A percentile compares a stretch with the other conserved stretches of the same genome.
Evolutionary conservation across 352 stramenopile species (phyloP).

Genomic region (Globisporangium polare): DNA sequence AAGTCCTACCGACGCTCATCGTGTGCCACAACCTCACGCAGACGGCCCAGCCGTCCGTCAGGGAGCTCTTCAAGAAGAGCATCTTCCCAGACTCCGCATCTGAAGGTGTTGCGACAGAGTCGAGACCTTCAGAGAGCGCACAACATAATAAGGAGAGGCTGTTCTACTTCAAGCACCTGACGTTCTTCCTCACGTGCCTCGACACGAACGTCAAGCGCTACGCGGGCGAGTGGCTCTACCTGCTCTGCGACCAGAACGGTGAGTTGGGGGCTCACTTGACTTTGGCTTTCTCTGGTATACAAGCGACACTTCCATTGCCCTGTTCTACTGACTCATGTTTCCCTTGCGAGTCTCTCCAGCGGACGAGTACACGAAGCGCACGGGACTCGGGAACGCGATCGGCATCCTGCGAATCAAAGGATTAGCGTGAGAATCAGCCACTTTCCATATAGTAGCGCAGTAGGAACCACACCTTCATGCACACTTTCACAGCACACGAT

Average conservation of each 20-base stretch:
- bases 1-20: conserved; percentile 55
- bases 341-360: too few species aligned
- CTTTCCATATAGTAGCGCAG: background rate
- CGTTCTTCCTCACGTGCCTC: conserved; percentile 68
- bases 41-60: conserved; percentile 22
- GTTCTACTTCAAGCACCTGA: conserved; percentile 61
- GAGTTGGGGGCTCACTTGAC: conserved; percentile 5
- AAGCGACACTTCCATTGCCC: too few species aligned
- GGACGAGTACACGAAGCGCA: conserved; percentile 68
- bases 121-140: background rate
- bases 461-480: background rate
- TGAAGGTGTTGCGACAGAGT: background rate
- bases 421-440: conserved; percentile 26
- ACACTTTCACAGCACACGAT: background rate
- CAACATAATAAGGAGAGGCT: background rate
- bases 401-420: conserved; percentile 66
- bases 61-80: conserved; percentile 35
- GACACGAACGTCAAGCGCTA: conserved; percentile 67
- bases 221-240: conserved; percentile 66
- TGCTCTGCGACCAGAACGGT: conserved; percentile 76
- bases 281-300: background rate
- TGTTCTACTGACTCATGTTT: background rate
- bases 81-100: conserved; percentile 23
- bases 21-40: conserved; percentile 62
- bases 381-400: conserved; percentile 69